Conservation (phyloP, 331 rosid genomes). For the Rosa hybrid region DNA sequence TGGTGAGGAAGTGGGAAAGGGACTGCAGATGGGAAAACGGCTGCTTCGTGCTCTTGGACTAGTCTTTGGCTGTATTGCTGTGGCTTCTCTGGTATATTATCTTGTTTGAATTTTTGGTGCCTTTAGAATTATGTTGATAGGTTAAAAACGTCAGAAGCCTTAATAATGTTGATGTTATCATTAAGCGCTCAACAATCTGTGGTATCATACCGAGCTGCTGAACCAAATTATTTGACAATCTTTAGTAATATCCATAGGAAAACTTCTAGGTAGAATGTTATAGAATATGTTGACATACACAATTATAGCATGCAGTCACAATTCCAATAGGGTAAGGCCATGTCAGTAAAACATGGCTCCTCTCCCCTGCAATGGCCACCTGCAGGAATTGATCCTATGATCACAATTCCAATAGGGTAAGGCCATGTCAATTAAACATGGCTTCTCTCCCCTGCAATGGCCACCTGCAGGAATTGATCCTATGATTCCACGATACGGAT, state of each 20-base stretch:
- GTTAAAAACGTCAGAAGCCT: background rate
- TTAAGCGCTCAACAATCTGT: background rate
- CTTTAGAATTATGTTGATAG: background rate
- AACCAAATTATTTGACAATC: background rate
- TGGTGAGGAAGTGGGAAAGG: conserved; percentile 90
- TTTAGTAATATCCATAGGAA: background rate
- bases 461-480: background rate
- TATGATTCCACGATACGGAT: background rate
- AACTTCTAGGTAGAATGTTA: background rate
- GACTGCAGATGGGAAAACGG: conserved; percentile 93
- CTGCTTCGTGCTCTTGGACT: conserved; percentile 79
- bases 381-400: background rate
- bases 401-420: background rate
- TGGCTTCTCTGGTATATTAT: conserved; percentile 76
- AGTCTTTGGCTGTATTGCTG: conserved; percentile 87
- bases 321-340: background rate
- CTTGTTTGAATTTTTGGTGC: conserved; percentile 29
- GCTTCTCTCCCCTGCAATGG: background rate
- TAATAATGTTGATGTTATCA: background rate
- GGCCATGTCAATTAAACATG: background rate
- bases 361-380: background rate
- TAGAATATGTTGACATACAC: background rate
- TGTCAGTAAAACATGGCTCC: background rate
- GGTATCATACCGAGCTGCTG: background rate
- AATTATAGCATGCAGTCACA: background rate